Percentiles rank a stretch among this genome's conserved stretches.
Conservation (phyloP, 768 basidiomycete species). For the Cystobasidiopsis lactophilus region DNA sequence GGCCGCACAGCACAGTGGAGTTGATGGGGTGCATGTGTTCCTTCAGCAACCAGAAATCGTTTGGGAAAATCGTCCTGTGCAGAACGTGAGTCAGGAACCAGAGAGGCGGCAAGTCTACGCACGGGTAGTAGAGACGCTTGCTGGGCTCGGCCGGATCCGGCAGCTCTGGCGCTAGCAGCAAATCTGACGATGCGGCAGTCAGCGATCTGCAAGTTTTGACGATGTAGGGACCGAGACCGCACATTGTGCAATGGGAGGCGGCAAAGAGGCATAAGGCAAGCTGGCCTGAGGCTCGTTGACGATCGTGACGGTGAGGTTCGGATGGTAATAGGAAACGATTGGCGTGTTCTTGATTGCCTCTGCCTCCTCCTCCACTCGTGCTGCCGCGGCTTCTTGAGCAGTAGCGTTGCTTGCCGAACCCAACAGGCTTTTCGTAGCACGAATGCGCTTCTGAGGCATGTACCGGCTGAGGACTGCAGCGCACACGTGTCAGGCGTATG, state of each 20-base stretch:
- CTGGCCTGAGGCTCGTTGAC: conserved; percentile 46
- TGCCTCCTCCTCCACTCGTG: conserved; percentile 14
- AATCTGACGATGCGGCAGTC: no score
- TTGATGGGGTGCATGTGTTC: conserved; percentile 70
- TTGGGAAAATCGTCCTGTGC: conserved; percentile 36
- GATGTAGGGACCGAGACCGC: conserved; percentile 30
- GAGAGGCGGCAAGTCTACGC: conserved; percentile 27
- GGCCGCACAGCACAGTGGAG: conserved; percentile 37
- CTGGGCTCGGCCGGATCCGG: not conserved
- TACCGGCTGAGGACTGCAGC: conserved; percentile 89
- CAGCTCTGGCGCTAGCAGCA: no score
- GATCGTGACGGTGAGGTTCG: conserved; percentile 75
- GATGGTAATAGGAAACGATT: conserved; percentile 37
- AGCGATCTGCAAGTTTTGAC: conserved; percentile 27
- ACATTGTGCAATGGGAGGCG: conserved; percentile 17
- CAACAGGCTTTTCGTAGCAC: conserved; percentile 68
- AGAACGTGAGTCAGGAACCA: no score
- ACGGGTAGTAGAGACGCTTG: conserved; percentile 44
- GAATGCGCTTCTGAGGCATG: conserved; percentile 41
- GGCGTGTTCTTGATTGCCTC: conserved; percentile 19
- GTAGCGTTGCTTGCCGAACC: conserved; percentile 23
- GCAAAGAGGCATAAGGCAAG: conserved; percentile 21
- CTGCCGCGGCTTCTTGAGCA: conserved; percentile 10
- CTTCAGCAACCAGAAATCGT: conserved; percentile 62
- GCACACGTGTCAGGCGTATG: not conserved